Base-by-base conservation (phyloP, 2,329 filamentous ascomycete genomes). In the Proliferodiscus dingleyae region DNA sequence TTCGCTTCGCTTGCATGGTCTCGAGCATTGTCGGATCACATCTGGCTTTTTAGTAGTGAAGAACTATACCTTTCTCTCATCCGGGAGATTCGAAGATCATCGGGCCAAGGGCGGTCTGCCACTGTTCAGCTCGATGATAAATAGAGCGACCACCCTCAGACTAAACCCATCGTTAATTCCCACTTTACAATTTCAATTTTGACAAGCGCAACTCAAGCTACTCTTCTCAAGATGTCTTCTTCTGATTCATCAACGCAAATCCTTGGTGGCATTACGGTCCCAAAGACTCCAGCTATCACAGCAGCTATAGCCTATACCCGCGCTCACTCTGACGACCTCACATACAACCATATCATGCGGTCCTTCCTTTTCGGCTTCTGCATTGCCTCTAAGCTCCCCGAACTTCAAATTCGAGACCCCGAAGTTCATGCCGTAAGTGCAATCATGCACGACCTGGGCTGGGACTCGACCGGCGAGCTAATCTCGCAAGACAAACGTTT, bases 401-500 rank as follows among this genome's bases (percentile, higher is more conserved):
- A 21, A 2, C 29, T 43, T 21, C 13, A 34, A 9, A 36, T 28
- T n/a, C 44, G 44, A 5, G 69, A 72, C 42, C 44, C 52, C 2
- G 68, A 71, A 46, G 62, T 66, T 13, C 64, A 69, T 33, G 66
- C 64, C 6, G 51, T 73, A 2, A 61, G 63, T 2, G 58, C 65
- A 2, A 59, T 72, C 13, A 58, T 72, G 21, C 71, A 74, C 47
- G 68, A 72, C 34, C 54, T 72, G 0, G 70, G 69, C 13, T 71
- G 66, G 69, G 65, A 66, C 41, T 57, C 53, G 8, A 64, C 57
- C 2, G 58, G 61, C 11, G 53, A 59, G 24, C 45, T 69, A 7
- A 49, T 72, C 13, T 70, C 67, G 30, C 37, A 53, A 1, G 70
- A 75, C 57, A 70, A 69, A 22, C 66, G 71, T 7, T 76, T 76